Base-by-base conservation (phyloP, 805 yeast species). In the Starmerella vitae region DNA sequence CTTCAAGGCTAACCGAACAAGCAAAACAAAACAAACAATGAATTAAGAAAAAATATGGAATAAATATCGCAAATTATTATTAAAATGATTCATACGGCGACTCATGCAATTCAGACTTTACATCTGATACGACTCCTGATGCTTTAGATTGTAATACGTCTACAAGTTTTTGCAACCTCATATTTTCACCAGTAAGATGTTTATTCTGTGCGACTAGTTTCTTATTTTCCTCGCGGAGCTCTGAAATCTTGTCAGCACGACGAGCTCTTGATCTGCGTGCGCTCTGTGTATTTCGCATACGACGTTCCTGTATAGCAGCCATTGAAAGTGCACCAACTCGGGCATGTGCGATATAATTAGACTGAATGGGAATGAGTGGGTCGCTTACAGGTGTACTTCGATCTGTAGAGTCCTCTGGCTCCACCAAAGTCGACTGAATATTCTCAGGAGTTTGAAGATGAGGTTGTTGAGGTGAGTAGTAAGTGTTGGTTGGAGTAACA, bases 191-290 rank as follows among this genome's bases (percentile, higher is more conserved):
- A 2, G 37, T n/a, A 4, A 44, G 34, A 15, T 14, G 8, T 5
- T 31, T 27, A 34, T 44, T 44, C 20, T 21, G 24, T 13, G 34
- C 25, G 7, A 30, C 9, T 12, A 44, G 37, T 31, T 31, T 33
- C 15, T 25, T 38, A 18, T 41, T 38, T 37, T 39, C 41, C 26
- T 38, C 29, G n/a, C 42, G 45, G 21, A 41, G 27, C 30, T 37
- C 37, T 15, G 13, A 1, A 7, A 44, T 20, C 19, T 41, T 41
- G 36, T 44, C 47, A 7, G 43, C 42, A 3, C 47, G 42, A 57
- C 95, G 75, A 17, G 95, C 95, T 55, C 96, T 70, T 24, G 94
- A 84, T 57, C 95, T 72, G 61, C 96, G 76, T 8, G 96, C 96
- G 50, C 97, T 96, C 35, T 76, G 62, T 15, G 88, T 91, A 70